Base-by-base conservation (phyloP, 2,329 filamentous ascomycete species). In the Diplodia mutila region DNA sequence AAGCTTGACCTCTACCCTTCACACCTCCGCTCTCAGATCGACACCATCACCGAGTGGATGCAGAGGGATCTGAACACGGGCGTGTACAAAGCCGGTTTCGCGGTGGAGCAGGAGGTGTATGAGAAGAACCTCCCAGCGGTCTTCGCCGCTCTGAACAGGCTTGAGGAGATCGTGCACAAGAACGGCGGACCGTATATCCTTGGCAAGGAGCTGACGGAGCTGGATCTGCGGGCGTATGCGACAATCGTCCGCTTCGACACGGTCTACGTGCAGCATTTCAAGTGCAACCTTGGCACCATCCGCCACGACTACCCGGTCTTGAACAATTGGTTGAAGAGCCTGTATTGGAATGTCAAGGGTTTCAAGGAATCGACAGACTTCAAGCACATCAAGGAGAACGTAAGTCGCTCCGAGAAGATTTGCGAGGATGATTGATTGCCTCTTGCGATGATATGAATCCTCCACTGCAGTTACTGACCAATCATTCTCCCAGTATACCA, bases 371-470 rank as follows among this genome's bases (percentile, higher is more conserved):
- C 85, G 18, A 90, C 88, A 0, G 80, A 90, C 69, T 90, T 90
- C 70, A 84, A 78, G 69, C 88, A 91, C 72, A 90, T 90, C 74
- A 91, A 90, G 77, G 88, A 91, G 74, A 90, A 88, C 69, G 78
- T 80, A 57, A 74, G 78, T 74, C 8, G 34, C 14, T 70, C 48
- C 3, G 7, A 25, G 32, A 16, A 9, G 9, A 14, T 12, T 7
- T 37, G 65, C 42, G 21, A 21, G n/a, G 52, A 57, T 51, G 16
- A 3, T 12, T 34, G 9, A 29, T 9, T 37, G 18, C 4, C 1
- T 27, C 7, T 29, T 34, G 5, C 23, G 29, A 14, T 53, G 8
- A 8, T 16, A 18, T 37, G 52, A 34, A 12, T 51, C 48, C 11
- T 63, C 27, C 59, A n/a, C 27, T 51, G 46, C 29, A 18, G 34